These are phyloP conservation scores for Tulasnella sp. DNA, from an alignment of 768 basidiomycete species.

Conservation along the genomic window DNA sequence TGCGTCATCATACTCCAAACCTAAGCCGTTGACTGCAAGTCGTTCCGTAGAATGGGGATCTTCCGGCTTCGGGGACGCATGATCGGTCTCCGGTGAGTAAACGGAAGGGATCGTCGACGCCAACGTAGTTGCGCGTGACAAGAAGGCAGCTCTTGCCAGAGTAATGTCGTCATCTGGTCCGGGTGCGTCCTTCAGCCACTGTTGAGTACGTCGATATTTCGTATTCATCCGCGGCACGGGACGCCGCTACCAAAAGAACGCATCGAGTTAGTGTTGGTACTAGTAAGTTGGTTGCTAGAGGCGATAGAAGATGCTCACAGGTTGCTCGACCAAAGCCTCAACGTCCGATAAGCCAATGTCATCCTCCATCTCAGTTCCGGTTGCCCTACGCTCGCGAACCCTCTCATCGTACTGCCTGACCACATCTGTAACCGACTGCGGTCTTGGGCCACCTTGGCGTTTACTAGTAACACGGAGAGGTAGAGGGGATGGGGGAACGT, in stretches of 20 bases:
- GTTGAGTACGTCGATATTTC: conserved; percentile 15
- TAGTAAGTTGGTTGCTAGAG: not conserved
- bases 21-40: not conserved
- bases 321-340: not conserved
- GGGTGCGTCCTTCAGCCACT: conserved; percentile 1
- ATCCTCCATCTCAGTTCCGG: conserved; percentile 4
- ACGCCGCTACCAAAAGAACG: not conserved
- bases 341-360: conserved; percentile 10
- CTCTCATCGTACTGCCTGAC: conserved; percentile 13
- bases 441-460: not conserved
- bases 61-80: not conserved
- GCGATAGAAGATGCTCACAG: not conserved
- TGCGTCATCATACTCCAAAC: conserved; percentile 1
- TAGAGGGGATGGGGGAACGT: not conserved
- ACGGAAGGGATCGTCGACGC: conserved; percentile 28
- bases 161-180: conserved; percentile 5
- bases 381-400: not conserved
- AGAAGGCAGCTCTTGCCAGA: not conserved
- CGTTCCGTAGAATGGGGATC: not conserved
- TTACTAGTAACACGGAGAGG: not conserved
- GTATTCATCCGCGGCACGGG: not conserved
- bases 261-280: not conserved
- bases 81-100: conserved; percentile 22
- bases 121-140: conserved; percentile 10
- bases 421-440: conserved; percentile 18